Evolutionary conservation across 2,329 filamentous ascomycete genomes (phyloP), one percentile per base, ranked within the genome.

Genomic region (Pseudonectria buxi): DNA sequence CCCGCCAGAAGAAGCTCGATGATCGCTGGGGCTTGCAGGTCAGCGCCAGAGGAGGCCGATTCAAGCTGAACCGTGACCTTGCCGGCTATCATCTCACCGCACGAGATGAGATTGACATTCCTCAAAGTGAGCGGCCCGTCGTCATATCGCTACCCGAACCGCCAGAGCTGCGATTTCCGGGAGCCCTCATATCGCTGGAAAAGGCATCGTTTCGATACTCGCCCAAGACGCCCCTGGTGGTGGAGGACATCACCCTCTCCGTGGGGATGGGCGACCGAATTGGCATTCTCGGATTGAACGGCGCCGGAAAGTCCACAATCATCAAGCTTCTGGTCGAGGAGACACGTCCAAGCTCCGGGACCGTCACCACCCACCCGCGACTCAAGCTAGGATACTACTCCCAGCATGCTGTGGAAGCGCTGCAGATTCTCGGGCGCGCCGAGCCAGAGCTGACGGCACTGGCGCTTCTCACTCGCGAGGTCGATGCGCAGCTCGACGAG

Each of bases 1-100:
- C 81, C 4, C 72, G 86, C 1, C 84, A 89, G 62, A 90, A 88
- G 67, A 89, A 87, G 55, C 70, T 94, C 1, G 86, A 94, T 37
- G 81, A 92, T 36, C 71, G 86, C 6, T 84, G 80, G 77, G 87
- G 86, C 0, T 59, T 94, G 49, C 73, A 89, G 51, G 81, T 86
- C 27, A 83, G 67, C 44, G 75, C 78, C 6, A 81, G 72, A 33
- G 87, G 87, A 2, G 76, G 76, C 5, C 68, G 83, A 3, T 94
- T 94, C 68, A 90, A 90, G 61, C 68, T 92, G 24, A 92, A 86
- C 51, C 69, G 83, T 10, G 86, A 94, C 49, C 62, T 82, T 2
- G 66, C 46, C 0, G 87, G 84, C 0, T 86, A 56, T 26, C 73
- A 83, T 54, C 44, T 70, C 6, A 74, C 64, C 1, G 59, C 62